These are phyloP conservation scores for Salix viminalis DNA, from an alignment of 345 rosid genomes.

Conservation along the genomic window DNA sequence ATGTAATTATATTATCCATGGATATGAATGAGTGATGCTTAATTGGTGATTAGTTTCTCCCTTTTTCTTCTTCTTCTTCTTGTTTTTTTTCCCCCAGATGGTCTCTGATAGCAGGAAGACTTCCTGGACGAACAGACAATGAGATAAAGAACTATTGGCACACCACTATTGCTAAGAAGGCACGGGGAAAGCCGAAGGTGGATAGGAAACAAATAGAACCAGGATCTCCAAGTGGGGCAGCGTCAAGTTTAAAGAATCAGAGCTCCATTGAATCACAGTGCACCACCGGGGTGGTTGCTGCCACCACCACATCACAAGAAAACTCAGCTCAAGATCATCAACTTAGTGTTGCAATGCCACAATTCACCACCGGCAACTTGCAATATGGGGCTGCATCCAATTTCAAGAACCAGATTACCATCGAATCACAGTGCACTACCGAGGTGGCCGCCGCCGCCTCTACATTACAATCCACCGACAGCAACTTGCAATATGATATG, in stretches of 20 bases:
- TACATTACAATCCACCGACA: not conserved
- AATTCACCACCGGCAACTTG: not conserved
- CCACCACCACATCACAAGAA: not conserved
- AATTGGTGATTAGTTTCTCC: not conserved
- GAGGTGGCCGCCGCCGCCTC: not conserved
- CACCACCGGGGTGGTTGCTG: not conserved
- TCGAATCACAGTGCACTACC: not conserved
- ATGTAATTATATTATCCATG: not conserved
- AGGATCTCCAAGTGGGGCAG: not conserved
- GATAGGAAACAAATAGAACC: not conserved
- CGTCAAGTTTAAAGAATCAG: not conserved
- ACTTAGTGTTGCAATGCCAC: not conserved
- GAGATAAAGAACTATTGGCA: slow-evolving; percentile 48
- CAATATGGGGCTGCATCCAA: not conserved
- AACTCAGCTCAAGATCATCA: not conserved
- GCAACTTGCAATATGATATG: not conserved
- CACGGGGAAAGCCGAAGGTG: not conserved
- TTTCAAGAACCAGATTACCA: not conserved
- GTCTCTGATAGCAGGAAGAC: slow-evolving; percentile 45
- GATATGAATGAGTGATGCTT: not conserved
- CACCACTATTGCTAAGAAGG: slow-evolving; percentile 31
- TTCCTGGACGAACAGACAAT: slow-evolving; percentile 43
- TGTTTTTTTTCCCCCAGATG: slow-evolving; percentile 12
- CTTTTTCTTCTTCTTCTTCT: not conserved
- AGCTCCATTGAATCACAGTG: not conserved